Conservation (phyloP, 352 stramenopile genomes). For the Chrysophaeum taylorii region DNA sequence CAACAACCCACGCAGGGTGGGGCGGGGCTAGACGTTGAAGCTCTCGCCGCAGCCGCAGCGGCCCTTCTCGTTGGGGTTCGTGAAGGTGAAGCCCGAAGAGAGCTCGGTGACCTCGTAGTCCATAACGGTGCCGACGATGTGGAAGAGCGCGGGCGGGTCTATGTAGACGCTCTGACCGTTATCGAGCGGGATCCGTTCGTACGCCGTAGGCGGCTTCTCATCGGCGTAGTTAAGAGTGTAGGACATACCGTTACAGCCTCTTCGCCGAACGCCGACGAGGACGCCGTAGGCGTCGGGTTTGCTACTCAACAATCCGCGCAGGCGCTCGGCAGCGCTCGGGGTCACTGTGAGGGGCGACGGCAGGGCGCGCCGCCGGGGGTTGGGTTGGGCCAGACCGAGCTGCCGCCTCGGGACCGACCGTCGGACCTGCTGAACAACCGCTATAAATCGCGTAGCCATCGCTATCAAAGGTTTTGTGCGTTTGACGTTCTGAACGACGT, state of each 20-base stretch:
- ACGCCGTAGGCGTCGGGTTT: conserved; percentile 79
- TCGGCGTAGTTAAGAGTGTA: conserved; percentile 99
- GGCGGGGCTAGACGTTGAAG: conserved; percentile 98
- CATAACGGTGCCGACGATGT: conserved; percentile 96
- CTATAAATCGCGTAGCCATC: no score
- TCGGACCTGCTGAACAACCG: no score
- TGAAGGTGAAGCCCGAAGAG: conserved; percentile 95
- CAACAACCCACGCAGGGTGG: no score
- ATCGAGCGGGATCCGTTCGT: conserved; percentile 59
- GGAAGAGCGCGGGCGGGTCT: conserved; percentile 95
- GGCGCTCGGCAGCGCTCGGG: background rate
- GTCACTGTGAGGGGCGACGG: conserved; percentile 2
- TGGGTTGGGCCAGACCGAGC: no score
- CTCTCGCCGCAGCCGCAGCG: conserved; percentile 96
- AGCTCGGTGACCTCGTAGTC: conserved; percentile 94
- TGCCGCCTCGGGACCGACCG: no score
- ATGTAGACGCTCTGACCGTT: conserved; percentile 90
- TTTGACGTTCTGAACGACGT: no score
- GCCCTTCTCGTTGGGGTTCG: conserved; percentile 98
- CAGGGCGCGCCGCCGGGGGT: no score
- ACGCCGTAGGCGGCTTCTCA: conserved; percentile 80
- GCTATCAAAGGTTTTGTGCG: no score
- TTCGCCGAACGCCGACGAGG: conserved; percentile 81
- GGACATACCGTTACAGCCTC: conserved; percentile 93
- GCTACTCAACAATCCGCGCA: background rate